phyloP scores from a whole-genome alignment of 2,329 filamentous ascomycete species.

The Achaetomium macrosporum region DNA sequence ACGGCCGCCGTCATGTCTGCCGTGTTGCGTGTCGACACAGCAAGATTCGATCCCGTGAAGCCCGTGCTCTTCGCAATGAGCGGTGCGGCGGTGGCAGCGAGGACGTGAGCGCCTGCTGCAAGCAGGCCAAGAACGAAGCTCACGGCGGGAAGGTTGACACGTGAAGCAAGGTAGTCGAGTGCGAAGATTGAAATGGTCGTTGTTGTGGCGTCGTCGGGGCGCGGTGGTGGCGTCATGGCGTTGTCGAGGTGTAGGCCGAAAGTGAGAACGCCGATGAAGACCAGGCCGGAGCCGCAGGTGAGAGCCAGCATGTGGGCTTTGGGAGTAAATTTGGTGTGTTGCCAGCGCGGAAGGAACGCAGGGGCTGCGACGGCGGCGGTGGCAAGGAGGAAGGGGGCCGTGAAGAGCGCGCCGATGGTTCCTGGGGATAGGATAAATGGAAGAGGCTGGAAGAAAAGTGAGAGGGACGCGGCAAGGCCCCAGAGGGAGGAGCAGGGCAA shows the following conservation, averaged over 20 bases:
- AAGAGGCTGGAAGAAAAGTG: slow-evolving; percentile 40
- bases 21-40: slow-evolving; percentile 40
- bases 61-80: slow-evolving; percentile 43
- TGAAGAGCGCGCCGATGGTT: slow-evolving; percentile 40
- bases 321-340: slow-evolving; percentile 29
- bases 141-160: slow-evolving; percentile 36
- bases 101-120: slow-evolving; percentile 36
- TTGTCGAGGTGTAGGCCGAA: slow-evolving; percentile 40
- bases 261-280: slow-evolving; percentile 38
- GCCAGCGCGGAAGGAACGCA: slow-evolving; percentile 26
- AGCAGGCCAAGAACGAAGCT: slow-evolving; percentile 44
- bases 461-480: slow-evolving; percentile 41
- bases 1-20: slow-evolving; percentile 45
- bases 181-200: slow-evolving; percentile 24
- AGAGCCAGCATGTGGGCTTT: slow-evolving; percentile 32
- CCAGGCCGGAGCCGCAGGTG: slow-evolving; percentile 34
- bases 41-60: slow-evolving; percentile 43
- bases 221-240: slow-evolving; percentile 29
- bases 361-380: slow-evolving; percentile 31
- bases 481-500: slow-evolving; percentile 44
- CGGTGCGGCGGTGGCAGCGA: slow-evolving; percentile 38
- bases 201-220: not conserved
- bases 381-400: slow-evolving; percentile 39
- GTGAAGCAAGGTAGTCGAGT: slow-evolving; percentile 24
- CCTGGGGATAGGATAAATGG: slow-evolving; percentile 38